Percentiles rank a stretch among this genome's conserved stretches.
Conservation (phyloP, 345 rosid genomes). For the Aquilaria malaccensis region DNA sequence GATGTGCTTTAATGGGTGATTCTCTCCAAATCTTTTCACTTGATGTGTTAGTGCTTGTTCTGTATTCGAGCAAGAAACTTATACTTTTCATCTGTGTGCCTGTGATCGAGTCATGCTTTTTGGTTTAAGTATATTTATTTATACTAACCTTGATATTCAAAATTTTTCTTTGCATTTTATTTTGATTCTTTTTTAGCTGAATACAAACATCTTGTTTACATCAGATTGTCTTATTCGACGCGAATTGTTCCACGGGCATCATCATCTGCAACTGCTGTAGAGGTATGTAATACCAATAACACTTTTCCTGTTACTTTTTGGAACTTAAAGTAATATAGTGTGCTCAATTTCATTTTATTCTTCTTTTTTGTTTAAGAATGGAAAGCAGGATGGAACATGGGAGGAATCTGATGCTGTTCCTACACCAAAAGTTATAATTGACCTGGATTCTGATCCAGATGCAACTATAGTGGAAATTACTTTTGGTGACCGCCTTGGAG, state of each 20-base stretch:
- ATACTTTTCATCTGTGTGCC: not conserved
- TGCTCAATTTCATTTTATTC: slow-evolving; percentile 8
- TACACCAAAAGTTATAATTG: slow-evolving; percentile 88
- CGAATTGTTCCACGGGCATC: slow-evolving; percentile 40
- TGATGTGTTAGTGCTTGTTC: not conserved
- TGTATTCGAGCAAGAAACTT: not conserved
- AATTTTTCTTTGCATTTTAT: not conserved
- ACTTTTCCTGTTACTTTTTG: slow-evolving; percentile 3
- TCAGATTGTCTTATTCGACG: slow-evolving; percentile 45
- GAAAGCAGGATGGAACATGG: slow-evolving; percentile 50
- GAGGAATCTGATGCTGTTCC: slow-evolving; percentile 61
- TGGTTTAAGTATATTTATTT: not conserved
- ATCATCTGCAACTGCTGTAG: slow-evolving; percentile 57
- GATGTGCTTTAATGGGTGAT: not conserved
- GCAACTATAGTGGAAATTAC: slow-evolving; percentile 85
- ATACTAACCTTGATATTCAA: not conserved
- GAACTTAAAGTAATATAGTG: not conserved
- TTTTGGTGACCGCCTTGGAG: slow-evolving; percentile 98
- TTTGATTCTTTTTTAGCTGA: slow-evolving; percentile 6
- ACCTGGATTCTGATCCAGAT: slow-evolving; percentile 87
- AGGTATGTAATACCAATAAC: slow-evolving; percentile 39
- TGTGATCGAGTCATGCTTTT: not conserved
- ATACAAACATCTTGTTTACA: slow-evolving; percentile 11
- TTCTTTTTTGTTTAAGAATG: slow-evolving; percentile 17
- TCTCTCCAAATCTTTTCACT: not conserved